Evolutionary conservation across 768 basidiomycete species (phyloP).

Genomic region (Russula virescens): DNA sequence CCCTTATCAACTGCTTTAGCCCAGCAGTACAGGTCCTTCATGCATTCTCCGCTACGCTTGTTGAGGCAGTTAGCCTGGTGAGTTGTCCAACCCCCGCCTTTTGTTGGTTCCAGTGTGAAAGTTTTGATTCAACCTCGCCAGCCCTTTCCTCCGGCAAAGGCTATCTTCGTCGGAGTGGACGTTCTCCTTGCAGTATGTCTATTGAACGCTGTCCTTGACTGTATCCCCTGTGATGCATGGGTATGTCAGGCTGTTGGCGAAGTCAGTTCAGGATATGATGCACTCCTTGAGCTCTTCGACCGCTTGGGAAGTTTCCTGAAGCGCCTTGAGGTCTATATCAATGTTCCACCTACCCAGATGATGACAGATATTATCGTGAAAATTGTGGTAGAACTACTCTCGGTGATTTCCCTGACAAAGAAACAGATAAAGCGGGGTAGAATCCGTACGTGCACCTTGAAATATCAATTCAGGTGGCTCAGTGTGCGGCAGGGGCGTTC

Average conservation of each 20-base stretch:
- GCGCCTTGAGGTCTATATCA: conserved; percentile 1
- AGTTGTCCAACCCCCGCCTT: neutral
- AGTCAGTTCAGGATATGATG: neutral
- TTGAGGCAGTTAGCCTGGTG: neutral
- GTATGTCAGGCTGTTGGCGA: neutral
- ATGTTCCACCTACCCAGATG: neutral
- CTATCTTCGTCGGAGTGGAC: neutral
- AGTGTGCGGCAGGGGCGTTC: neutral
- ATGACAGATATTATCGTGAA: neutral
- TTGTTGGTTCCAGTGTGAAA: neutral
- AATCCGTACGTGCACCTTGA: neutral
- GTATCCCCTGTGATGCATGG: neutral
- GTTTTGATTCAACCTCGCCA: neutral
- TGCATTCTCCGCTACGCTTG: neutral
- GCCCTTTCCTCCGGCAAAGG: neutral
- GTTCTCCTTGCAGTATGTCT: neutral
- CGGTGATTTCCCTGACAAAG: conserved; percentile 4
- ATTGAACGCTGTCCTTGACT: neutral
- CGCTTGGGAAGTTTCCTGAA: neutral
- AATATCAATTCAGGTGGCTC: neutral
- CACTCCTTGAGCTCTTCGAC: conserved; percentile 1
- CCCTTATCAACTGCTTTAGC: neutral
- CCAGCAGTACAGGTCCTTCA: neutral
- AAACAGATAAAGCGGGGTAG: conserved; percentile 7
- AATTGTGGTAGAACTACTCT: conserved; percentile 3